Conservation (phyloP, 2,329 filamentous ascomycete species). For the Trichophyton simii region DNA sequence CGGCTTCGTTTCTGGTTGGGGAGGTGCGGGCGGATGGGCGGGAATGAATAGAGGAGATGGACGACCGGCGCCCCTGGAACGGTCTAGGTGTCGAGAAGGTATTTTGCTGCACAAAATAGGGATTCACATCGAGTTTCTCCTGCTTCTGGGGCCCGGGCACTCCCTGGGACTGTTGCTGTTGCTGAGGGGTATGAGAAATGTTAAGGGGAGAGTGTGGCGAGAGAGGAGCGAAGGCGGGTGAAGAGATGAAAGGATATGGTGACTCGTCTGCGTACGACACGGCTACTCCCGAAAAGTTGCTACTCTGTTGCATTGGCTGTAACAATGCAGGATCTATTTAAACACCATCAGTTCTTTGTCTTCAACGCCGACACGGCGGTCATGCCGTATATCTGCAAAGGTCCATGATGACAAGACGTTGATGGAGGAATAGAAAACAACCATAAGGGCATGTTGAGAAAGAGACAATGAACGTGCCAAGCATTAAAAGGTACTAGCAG, state of each 20-base stretch:
- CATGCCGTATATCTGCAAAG: neutral
- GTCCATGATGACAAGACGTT: neutral
- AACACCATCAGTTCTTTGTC: slow-evolving; percentile 1
- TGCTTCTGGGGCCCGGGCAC: slow-evolving; percentile 17
- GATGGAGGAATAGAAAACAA: neutral
- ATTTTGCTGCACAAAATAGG: slow-evolving; percentile 52
- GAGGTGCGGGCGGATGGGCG: slow-evolving; percentile 43
- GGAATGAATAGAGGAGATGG: slow-evolving; percentile 59
- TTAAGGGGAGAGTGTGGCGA: slow-evolving; percentile 28
- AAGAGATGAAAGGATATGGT: slow-evolving; percentile 20
- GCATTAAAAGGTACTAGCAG: neutral
- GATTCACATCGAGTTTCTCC: slow-evolving; percentile 21
- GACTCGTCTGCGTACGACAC: slow-evolving; percentile 26
- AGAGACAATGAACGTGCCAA: neutral
- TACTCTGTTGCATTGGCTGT: slow-evolving; percentile 34
- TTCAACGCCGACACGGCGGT: neutral
- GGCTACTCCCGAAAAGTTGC: slow-evolving; percentile 20
- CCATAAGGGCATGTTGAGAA: neutral
- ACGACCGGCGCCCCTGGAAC: slow-evolving; percentile 47
- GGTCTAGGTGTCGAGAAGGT: slow-evolving; percentile 39
- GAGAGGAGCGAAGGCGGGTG: slow-evolving; percentile 20
- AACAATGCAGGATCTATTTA: slow-evolving; percentile 46
- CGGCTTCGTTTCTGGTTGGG: slow-evolving; percentile 43
- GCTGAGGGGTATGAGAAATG: slow-evolving; percentile 13
- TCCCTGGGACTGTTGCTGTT: slow-evolving; percentile 16